Percentiles rank a stretch among this genome's conserved stretches.
Conservation (phyloP, 306 rosid species). For the Cicer pinnatifidum region DNA sequence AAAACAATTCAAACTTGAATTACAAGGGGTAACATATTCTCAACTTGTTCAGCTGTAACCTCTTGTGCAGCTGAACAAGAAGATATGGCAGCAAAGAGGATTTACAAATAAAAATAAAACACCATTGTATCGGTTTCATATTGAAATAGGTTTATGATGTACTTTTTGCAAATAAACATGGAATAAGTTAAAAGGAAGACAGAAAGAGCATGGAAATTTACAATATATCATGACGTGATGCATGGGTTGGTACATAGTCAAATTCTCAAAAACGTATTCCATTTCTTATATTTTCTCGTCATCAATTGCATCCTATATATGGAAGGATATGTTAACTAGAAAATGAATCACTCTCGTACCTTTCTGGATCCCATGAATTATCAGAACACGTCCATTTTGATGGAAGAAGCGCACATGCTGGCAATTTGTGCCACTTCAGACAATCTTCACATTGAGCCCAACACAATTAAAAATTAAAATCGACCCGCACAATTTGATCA, state of each 20-base stretch:
- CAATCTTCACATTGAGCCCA: constrained; percentile 97
- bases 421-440: constrained; percentile 91
- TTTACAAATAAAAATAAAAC: constrained; percentile 41
- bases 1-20: constrained; percentile 68
- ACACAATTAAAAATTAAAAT: not conserved
- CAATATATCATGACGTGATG: constrained; percentile 10
- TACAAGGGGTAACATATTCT: constrained; percentile 66
- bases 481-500: constrained; percentile 13
- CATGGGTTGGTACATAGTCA: constrained; percentile 8
- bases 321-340: constrained; percentile 15
- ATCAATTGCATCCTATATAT: constrained; percentile 3
- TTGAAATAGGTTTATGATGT: constrained; percentile 6
- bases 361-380: constrained; percentile 87
- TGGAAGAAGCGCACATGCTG: constrained; percentile 74
- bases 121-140: not conserved
- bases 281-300: constrained; percentile 1
- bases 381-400: constrained; percentile 90
- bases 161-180: constrained; percentile 34
- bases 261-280: not conserved
- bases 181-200: constrained; percentile 9
- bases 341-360: constrained; percentile 53
- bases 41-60: constrained; percentile 78
- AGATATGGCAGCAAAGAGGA: constrained; percentile 63
- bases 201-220: constrained; percentile 2
- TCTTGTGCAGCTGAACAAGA: constrained; percentile 75